phyloP scores from a whole-genome alignment of 2,329 filamentous ascomycete genomes.

The Trichoderma sp. region DNA sequence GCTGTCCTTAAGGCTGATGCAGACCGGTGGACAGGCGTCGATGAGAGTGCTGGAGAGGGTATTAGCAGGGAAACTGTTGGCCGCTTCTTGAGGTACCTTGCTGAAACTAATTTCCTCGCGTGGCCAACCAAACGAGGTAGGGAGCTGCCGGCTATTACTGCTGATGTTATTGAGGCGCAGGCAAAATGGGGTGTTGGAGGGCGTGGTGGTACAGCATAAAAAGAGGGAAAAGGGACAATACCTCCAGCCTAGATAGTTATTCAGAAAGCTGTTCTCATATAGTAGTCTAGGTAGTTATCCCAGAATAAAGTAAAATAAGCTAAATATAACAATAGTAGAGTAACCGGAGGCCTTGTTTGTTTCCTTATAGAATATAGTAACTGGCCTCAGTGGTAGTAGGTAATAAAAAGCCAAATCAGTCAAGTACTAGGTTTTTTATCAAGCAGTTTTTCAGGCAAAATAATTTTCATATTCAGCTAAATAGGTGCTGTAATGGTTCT shows the following conservation, averaged over 20 bases:
- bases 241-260: no score
- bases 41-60: conserved; percentile 21
- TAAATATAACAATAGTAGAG: no score
- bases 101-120: conserved; percentile 33
- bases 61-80: conserved; percentile 32
- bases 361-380: no score
- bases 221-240: not conserved
- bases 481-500: not conserved
- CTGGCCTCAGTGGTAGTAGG: no score
- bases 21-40: no score
- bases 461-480: not conserved
- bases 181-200: conserved; percentile 33
- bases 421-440: no score
- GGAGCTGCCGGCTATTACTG: conserved; percentile 31
- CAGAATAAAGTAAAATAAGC: no score
- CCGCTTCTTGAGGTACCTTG: conserved; percentile 28
- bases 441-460: no score
- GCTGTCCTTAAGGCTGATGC: conserved; percentile 64
- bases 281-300: no score
- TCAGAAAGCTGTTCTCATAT: no score
- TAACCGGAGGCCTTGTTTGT: no score
- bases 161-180: conserved; percentile 30
- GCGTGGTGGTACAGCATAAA: not conserved
- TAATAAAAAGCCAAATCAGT: no score
- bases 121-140: conserved; percentile 30